Conservation (phyloP, 23 red algal genomes). For the Agarophyton chilense region DNA sequence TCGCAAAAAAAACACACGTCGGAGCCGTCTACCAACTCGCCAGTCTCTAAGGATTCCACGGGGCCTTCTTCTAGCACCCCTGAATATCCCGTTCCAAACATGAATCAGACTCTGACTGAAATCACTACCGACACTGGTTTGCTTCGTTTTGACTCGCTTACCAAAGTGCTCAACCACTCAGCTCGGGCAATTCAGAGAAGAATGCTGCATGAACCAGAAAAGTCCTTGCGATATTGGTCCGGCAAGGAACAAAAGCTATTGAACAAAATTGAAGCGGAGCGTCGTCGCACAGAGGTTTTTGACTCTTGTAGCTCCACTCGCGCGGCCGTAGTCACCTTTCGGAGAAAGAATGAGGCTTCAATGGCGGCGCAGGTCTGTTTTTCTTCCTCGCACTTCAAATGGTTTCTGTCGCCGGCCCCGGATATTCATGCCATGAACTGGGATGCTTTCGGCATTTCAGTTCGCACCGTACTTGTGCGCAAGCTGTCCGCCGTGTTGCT, state of each 20-base stretch:
- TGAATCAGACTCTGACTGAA: neutral
- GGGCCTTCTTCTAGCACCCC: neutral
- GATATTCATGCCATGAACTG: slow-evolving; percentile 68
- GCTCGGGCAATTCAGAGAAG: neutral
- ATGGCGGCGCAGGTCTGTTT: slow-evolving; percentile 56
- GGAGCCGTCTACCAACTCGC: neutral
- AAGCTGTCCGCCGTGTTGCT: slow-evolving; percentile 9
- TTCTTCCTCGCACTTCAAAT: slow-evolving; percentile 11
- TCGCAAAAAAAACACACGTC: too few species aligned
- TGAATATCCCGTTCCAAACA: neutral
- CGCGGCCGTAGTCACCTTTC: slow-evolving; percentile 56
- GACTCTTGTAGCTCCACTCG: slow-evolving; percentile 10
- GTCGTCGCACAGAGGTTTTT: slow-evolving; percentile 6
- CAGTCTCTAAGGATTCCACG: neutral
- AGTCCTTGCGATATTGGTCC: slow-evolving; percentile 4
- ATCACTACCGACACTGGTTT: neutral
- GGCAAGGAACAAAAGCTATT: neutral
- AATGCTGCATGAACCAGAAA: neutral
- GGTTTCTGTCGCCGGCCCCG: slow-evolving; percentile 41
- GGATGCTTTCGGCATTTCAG: slow-evolving; percentile 38
- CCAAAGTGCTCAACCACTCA: slow-evolving; percentile 6
- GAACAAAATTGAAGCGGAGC: neutral
- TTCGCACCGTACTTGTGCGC: slow-evolving; percentile 31
- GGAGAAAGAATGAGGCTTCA: slow-evolving; percentile 30
- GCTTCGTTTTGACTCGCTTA: slow-evolving; percentile 9